A percentile compares a stretch with the other conserved stretches of the same genome.
phyloP scores from a whole-genome alignment of 108 stramenopile genomes.

The Nitzschia palea region DNA sequence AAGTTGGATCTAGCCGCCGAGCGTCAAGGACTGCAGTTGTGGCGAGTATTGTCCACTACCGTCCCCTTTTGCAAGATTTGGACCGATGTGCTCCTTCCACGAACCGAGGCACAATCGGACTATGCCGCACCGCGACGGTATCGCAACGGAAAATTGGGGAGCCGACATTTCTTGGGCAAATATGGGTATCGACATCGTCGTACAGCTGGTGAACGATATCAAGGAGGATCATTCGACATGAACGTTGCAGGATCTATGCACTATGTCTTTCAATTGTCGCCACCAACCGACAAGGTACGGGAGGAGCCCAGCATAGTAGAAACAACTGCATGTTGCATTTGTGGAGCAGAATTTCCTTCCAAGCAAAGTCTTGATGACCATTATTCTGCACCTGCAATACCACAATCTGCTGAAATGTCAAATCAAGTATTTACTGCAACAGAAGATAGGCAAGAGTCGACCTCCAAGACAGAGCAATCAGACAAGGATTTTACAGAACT shows the following conservation, averaged over 20 bases:
- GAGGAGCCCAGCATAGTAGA: too few relatives aligned
- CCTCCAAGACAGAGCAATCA: background rate
- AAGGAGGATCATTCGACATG: slow-evolving; percentile 43
- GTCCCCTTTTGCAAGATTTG: slow-evolving; percentile 44
- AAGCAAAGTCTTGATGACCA: slow-evolving; percentile 27
- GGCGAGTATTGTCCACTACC: slow-evolving; percentile 27
- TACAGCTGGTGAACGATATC: slow-evolving; percentile 55
- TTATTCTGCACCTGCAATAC: slow-evolving; percentile 39
- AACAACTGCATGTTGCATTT: slow-evolving; percentile 36
- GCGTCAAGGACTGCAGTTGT: slow-evolving; percentile 26
- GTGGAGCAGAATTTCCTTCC: slow-evolving; percentile 36
- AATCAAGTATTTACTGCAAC: too few relatives aligned
- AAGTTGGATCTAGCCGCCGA: slow-evolving; percentile 39
- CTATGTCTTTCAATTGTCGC: slow-evolving; percentile 51
- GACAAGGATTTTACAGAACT: background rate
- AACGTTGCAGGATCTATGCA: slow-evolving; percentile 56
- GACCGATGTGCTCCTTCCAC: slow-evolving; percentile 10
- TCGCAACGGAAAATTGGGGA: slow-evolving; percentile 64
- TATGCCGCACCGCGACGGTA: slow-evolving; percentile 58
- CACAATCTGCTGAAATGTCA: slow-evolving; percentile 16
- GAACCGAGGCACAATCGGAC: slow-evolving; percentile 15
- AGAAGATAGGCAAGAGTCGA: too few relatives aligned
- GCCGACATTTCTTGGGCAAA: slow-evolving; percentile 49
- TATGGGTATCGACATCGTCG: slow-evolving; percentile 76
- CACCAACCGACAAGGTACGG: background rate